A percentile compares a stretch with the other conserved stretches of the same genome.
These are phyloP conservation scores for Tetradesmus lagerheimii DNA, from an alignment of 139 green algal species.

Conservation along the genomic window DNA sequence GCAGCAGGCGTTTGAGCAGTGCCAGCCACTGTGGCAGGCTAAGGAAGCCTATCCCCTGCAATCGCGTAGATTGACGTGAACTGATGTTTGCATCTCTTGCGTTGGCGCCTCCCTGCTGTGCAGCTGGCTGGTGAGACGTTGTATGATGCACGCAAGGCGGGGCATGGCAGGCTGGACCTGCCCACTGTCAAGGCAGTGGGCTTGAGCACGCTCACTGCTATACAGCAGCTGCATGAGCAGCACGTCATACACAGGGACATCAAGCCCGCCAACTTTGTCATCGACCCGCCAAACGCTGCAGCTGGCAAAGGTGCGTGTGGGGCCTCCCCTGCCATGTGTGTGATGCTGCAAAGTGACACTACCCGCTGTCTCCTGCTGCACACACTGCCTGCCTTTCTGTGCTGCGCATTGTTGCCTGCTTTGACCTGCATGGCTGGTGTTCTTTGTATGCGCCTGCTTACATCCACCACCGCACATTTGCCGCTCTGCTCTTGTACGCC, in stretches of 20 bases:
- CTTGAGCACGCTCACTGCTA: constrained; percentile 62
- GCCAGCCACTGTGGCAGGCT: neutral
- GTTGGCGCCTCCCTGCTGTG: neutral
- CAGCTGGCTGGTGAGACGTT: constrained; percentile 84
- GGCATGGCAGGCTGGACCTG: constrained; percentile 55
- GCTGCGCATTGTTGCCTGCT: neutral
- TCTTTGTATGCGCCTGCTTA: neutral
- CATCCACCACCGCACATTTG: no score
- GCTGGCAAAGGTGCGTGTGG: constrained; percentile 42
- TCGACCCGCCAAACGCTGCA: constrained; percentile 48
- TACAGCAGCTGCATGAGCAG: constrained; percentile 73
- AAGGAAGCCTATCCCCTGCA: no score
- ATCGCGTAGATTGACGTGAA: no score
- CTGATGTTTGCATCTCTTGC: no score
- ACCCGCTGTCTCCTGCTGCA: neutral
- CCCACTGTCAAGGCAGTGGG: constrained; percentile 54
- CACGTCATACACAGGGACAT: constrained; percentile 87
- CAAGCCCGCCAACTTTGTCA: constrained; percentile 89
- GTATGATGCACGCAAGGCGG: constrained; percentile 63
- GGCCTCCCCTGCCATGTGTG: neutral
- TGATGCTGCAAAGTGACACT: neutral
- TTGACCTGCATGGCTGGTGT: neutral
- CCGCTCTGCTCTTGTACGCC: neutral
- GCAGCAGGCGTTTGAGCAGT: neutral
- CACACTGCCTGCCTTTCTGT: neutral